A percentile compares a stretch with the other conserved stretches of the same genome.
These are phyloP conservation scores for Trametes sanguinea DNA, from an alignment of 768 basidiomycete species.

Conservation along the genomic window DNA sequence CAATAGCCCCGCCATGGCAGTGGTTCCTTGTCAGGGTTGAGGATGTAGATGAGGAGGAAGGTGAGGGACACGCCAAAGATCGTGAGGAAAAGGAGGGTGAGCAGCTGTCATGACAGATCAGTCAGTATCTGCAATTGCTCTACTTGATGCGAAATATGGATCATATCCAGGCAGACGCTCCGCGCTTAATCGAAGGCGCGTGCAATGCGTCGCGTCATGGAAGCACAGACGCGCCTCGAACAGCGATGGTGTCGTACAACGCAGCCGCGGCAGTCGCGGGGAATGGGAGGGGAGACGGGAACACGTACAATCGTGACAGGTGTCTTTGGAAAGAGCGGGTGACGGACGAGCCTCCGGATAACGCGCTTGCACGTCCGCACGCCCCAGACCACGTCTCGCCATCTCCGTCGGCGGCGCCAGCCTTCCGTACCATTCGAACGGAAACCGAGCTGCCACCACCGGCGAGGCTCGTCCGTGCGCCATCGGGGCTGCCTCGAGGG, in stretches of 20 bases:
- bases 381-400: constrained; percentile 44
- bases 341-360: constrained; percentile 58
- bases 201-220: background rate
- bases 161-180: background rate
- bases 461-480: constrained; percentile 36
- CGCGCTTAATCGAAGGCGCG: background rate
- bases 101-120: constrained; percentile 45
- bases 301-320: constrained; percentile 76
- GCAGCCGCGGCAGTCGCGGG: background rate
- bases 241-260: background rate
- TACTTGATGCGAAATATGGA: background rate
- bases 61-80: constrained; percentile 83
- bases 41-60: constrained; percentile 83
- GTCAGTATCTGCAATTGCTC: background rate
- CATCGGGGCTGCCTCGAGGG: constrained; percentile 27
- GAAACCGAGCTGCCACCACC: constrained; percentile 31
- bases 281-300: background rate
- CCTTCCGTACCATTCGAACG: constrained; percentile 56
- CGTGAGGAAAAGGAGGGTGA: constrained; percentile 74
- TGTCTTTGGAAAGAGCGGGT: constrained; percentile 77
- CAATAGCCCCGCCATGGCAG: constrained; percentile 96
- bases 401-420: constrained; percentile 50
- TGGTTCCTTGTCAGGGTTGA: constrained; percentile 95
- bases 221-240: background rate
- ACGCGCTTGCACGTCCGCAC: constrained; percentile 56